Conservation (phyloP, 495 filamentous ascomycete species). For the Lophium mytilinum region DNA sequence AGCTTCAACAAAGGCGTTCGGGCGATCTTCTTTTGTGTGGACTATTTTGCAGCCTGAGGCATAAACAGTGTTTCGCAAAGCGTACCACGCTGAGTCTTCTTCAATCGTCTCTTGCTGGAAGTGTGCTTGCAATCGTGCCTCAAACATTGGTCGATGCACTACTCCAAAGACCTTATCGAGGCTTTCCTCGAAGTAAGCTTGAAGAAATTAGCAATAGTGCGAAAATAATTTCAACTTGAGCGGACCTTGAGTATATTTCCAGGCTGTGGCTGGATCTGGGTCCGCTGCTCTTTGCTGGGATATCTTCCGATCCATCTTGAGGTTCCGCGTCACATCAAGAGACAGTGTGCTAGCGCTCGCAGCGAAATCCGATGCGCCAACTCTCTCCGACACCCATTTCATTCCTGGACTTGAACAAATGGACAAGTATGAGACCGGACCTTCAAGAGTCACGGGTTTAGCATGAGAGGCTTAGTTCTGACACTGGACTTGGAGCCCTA, state of each 20-base stretch:
- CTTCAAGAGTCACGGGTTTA: not conserved
- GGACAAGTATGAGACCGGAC: slow-evolving; percentile 10
- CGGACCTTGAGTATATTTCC: slow-evolving; percentile 9
- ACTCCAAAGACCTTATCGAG: slow-evolving; percentile 1
- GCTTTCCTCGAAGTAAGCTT: slow-evolving; percentile 10
- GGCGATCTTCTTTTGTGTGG: not conserved
- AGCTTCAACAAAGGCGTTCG: not conserved
- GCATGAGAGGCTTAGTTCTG: too few relatives aligned
- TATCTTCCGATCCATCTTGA: not conserved
- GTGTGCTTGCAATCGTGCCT: not conserved
- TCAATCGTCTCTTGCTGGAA: not conserved
- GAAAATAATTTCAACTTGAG: not conserved
- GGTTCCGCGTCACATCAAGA: not conserved
- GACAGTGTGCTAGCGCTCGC: not conserved
- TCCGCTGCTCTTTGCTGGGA: slow-evolving; percentile 1
- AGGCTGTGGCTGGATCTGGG: slow-evolving; percentile 8
- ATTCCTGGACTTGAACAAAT: slow-evolving; percentile 14
- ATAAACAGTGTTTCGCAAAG: slow-evolving; percentile 11
- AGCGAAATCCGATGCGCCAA: slow-evolving; percentile 6
- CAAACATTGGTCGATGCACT: not conserved
- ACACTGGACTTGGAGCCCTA: not conserved
- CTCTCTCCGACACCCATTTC: slow-evolving; percentile 10
- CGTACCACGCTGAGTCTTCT: slow-evolving; percentile 10
- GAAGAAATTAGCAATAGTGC: not conserved
- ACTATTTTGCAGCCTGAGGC: slow-evolving; percentile 6